Evolutionary conservation across 768 basidiomycete species (phyloP).

Genomic region (Fistulinella prunicolor): DNA sequence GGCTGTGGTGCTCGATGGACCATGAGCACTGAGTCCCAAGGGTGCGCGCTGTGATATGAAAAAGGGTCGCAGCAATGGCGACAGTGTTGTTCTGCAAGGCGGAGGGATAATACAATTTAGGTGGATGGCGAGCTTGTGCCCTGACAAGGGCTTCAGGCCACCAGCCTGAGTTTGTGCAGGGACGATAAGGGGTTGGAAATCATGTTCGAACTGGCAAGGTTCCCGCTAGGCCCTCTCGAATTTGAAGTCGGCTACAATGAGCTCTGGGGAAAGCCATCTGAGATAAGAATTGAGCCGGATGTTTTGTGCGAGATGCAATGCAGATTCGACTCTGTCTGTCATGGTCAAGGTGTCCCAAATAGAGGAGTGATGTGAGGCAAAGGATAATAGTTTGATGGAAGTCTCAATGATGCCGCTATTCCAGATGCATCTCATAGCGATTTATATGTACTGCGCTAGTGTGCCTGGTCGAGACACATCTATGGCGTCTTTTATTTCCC

Average conservation of each 20-base stretch:
- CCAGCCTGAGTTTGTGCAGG: neutral
- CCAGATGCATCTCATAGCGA: too few species aligned
- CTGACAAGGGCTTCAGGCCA: neutral
- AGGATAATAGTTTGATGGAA: too few species aligned
- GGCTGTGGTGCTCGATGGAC: conserved; percentile 6
- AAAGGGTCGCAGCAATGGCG: neutral
- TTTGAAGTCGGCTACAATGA: neutral
- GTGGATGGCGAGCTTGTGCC: conserved; percentile 4
- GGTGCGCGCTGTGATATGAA: conserved; percentile 5
- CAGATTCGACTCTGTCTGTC: neutral
- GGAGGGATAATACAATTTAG: conserved; percentile 3
- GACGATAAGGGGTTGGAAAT: conserved; percentile 3
- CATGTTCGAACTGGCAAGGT: conserved; percentile 4
- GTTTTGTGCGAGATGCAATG: neutral
- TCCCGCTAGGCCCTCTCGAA: neutral
- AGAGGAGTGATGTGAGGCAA: neutral
- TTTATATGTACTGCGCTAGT: too few species aligned
- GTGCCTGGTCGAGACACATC: too few species aligned
- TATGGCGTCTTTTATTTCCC: too few species aligned
- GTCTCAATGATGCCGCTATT: too few species aligned
- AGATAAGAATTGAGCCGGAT: neutral
- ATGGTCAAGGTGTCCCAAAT: neutral
- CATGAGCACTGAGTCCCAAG: neutral
- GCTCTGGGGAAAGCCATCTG: neutral
- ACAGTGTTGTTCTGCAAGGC: neutral